Conservation (phyloP, 306 rosid species). For the Abrus precatorius region DNA sequence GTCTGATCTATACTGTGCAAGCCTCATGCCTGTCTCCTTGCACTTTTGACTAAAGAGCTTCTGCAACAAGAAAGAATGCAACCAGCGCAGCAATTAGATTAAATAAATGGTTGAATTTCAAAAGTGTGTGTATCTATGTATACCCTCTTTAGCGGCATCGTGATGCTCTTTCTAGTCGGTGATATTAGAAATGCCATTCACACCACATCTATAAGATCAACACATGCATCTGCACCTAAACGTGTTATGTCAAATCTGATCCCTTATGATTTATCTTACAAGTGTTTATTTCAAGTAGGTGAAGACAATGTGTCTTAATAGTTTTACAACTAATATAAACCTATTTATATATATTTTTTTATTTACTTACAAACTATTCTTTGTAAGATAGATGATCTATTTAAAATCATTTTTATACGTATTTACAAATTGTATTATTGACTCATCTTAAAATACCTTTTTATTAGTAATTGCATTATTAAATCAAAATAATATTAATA, state of each 20-base stretch:
- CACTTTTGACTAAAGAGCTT: slow-evolving; percentile 34
- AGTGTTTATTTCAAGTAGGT: not conserved
- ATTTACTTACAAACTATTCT: not conserved
- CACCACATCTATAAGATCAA: not conserved
- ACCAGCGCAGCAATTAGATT: not conserved
- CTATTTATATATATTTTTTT: not conserved
- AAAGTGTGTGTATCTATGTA: not conserved
- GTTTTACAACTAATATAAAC: too few relatives aligned
- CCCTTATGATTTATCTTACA: not conserved
- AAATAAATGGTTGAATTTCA: not conserved
- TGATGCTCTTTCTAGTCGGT: slow-evolving; percentile 18
- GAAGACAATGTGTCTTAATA: not conserved
- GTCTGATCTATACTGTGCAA: slow-evolving; percentile 21
- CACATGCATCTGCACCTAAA: not conserved
- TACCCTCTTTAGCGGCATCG: not conserved
- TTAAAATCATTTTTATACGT: not conserved
- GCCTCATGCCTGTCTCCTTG: slow-evolving; percentile 10
- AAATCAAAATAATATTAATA: slow-evolving; percentile 14
- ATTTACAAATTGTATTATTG: not conserved
- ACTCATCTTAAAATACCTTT: not conserved
- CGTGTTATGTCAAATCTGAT: not conserved
- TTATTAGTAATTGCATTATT: not conserved
- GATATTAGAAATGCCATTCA: not conserved
- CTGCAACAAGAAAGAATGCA: not conserved
- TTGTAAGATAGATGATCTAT: not conserved